Conservation (phyloP, 2,329 filamentous ascomycete species). For the Alternaria novae-zelandiae region DNA sequence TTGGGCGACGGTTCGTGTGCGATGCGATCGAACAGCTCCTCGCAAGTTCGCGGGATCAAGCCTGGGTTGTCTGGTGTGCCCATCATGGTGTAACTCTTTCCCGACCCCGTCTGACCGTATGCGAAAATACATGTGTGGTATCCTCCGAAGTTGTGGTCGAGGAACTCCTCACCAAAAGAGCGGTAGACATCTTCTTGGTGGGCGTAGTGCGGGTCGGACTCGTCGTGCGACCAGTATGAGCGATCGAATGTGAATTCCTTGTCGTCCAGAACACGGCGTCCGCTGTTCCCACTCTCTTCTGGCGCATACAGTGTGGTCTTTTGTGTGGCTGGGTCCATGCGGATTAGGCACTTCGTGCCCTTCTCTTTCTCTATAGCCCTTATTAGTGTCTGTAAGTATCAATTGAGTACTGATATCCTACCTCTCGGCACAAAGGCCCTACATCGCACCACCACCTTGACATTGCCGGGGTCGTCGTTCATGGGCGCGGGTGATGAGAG, state of each 20-base stretch:
- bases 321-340: slow-evolving; percentile 89
- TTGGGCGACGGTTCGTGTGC: slow-evolving; percentile 83
- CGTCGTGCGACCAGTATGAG: slow-evolving; percentile 95
- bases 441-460: slow-evolving; percentile 59
- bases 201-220: slow-evolving; percentile 82
- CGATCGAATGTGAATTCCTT: slow-evolving; percentile 96
- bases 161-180: slow-evolving; percentile 90
- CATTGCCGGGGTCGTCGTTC: slow-evolving; percentile 54
- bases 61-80: slow-evolving; percentile 83
- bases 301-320: slow-evolving; percentile 81
- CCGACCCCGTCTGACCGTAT: slow-evolving; percentile 96
- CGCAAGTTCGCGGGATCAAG: slow-evolving; percentile 91
- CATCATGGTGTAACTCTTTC: slow-evolving; percentile 99
- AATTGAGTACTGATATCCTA: slow-evolving; percentile 19
- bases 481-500: slow-evolving; percentile 37
- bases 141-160: slow-evolving; percentile 98
- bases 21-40: slow-evolving; percentile 94
- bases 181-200: slow-evolving; percentile 94
- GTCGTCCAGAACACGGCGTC: slow-evolving; percentile 79
- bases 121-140: slow-evolving; percentile 99
- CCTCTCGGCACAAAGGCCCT: slow-evolving; percentile 57
- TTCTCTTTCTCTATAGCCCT: slow-evolving; percentile 73
- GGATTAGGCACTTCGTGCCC: slow-evolving; percentile 81
- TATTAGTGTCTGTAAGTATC: slow-evolving; percentile 26
- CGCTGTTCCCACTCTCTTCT: slow-evolving; percentile 62